phyloP scores from a whole-genome alignment of 352 stramenopile species.

The Phytophthora hybrid region DNA sequence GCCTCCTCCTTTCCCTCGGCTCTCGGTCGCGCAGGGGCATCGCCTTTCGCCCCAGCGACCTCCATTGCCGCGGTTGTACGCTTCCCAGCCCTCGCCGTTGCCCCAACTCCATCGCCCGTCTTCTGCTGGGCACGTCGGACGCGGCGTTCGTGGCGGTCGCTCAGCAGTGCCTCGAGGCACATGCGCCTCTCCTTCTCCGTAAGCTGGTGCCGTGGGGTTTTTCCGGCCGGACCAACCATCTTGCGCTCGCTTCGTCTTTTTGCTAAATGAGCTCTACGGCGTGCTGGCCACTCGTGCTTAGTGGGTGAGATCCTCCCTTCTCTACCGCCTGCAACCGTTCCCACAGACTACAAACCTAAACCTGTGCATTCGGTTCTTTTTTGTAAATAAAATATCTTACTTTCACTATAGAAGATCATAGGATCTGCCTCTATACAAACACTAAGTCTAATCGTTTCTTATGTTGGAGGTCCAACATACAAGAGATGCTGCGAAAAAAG shows the following conservation, averaged over 20 bases:
- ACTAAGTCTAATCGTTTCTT: conserved; percentile 6
- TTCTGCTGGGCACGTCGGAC: no score
- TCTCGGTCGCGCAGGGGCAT: no score
- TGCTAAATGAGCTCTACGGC: no score
- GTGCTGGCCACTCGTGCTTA: neutral
- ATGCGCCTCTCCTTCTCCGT: no score
- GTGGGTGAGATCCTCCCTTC: neutral
- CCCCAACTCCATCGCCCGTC: no score
- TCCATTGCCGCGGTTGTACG: conserved; percentile 2
- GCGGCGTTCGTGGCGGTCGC: neutral
- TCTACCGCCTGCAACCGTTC: neutral
- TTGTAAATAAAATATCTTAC: neutral
- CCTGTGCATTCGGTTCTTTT: conserved; percentile 6
- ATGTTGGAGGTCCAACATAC: conserved; percentile 14
- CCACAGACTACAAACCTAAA: conserved; percentile 4
- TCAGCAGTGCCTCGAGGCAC: neutral
- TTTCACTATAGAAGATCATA: neutral
- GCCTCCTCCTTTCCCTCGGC: no score
- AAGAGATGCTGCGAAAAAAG: neutral
- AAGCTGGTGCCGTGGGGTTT: no score
- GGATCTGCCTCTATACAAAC: conserved; percentile 5
- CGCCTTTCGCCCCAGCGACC: conserved; percentile 6
- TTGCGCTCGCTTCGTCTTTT: no score
- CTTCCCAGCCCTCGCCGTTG: neutral
- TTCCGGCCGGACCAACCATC: no score